Evolutionary conservation across 1,284 basidiomycete genomes (phyloP).

Genomic region (Coriolopsis trogii): DNA sequence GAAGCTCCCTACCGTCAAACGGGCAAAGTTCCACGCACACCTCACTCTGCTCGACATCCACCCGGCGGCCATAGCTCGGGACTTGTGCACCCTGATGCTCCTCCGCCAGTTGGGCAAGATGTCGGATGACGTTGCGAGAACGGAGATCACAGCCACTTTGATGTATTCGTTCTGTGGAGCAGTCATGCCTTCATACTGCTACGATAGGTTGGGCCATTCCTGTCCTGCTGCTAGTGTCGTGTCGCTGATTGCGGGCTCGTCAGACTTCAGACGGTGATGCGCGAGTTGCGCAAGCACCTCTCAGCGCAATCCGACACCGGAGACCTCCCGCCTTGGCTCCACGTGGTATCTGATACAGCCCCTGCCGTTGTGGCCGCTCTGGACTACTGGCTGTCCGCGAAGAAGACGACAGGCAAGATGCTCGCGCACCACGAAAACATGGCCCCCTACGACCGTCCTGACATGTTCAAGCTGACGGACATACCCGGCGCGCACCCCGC

Average conservation of each 20-base stretch:
- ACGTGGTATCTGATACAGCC: constrained; percentile 4
- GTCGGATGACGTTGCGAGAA: not conserved
- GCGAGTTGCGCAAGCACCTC: not conserved
- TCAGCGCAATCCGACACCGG: not conserved
- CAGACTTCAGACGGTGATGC: not conserved
- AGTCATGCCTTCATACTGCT: constrained; percentile 13
- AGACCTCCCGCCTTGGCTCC: constrained; percentile 10
- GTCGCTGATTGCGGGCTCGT: not conserved
- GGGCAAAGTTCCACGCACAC: constrained; percentile 20
- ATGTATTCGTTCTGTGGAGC: constrained; percentile 11
- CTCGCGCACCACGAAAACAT: not conserved
- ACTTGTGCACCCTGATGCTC: constrained; percentile 27
- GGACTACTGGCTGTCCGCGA: constrained; percentile 8
- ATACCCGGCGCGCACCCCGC: not conserved
- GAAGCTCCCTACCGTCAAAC: constrained; percentile 10
- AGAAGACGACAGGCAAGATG: constrained; percentile 11
- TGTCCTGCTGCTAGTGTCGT: not conserved
- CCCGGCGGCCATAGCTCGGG: constrained; percentile 27
- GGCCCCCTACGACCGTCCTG: not conserved
- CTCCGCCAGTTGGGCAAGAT: constrained; percentile 18
- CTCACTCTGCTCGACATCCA: constrained; percentile 32
- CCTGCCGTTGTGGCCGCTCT: constrained; percentile 1
- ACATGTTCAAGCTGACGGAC: not conserved
- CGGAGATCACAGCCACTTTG: constrained; percentile 12
- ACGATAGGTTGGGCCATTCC: constrained; percentile 3